These are phyloP conservation scores for Puccinia hordei DNA, from an alignment of 1,284 basidiomycete genomes.

Conservation along the genomic window DNA sequence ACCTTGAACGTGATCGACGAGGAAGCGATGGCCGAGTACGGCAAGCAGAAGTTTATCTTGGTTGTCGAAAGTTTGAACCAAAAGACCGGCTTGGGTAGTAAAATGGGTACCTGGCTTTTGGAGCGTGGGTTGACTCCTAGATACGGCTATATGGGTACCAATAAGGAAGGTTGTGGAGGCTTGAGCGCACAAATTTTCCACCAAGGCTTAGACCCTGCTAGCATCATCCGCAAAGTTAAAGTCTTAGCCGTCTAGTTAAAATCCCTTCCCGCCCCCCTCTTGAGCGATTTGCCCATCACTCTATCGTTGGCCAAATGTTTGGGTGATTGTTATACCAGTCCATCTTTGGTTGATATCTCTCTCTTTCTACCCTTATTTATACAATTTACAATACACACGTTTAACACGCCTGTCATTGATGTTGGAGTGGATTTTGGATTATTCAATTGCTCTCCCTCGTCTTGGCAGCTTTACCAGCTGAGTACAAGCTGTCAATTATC, in stretches of 20 bases:
- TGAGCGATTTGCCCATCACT: background rate
- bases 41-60: slow-evolving; percentile 72
- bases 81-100: slow-evolving; percentile 67
- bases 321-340: background rate
- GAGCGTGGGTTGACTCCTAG: slow-evolving; percentile 76
- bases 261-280: background rate
- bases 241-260: slow-evolving; percentile 20
- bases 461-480: too few species aligned
- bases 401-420: too few species aligned
- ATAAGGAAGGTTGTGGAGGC: slow-evolving; percentile 78
- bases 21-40: slow-evolving; percentile 71
- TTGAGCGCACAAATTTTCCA: slow-evolving; percentile 67
- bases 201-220: slow-evolving; percentile 54
- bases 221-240: slow-evolving; percentile 53
- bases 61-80: slow-evolving; percentile 81
- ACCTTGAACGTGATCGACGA: slow-evolving; percentile 80
- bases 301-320: background rate
- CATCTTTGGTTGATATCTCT: background rate
- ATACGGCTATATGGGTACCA: slow-evolving; percentile 72
- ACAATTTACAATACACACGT: too few species aligned
- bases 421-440: too few species aligned
- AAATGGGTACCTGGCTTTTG: slow-evolving; percentile 73
- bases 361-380: too few species aligned
- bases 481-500: too few species aligned
- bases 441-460: too few species aligned